Base-by-base conservation (phyloP, 768 basidiomycete species). In the Panaeolus papilionaceus region DNA sequence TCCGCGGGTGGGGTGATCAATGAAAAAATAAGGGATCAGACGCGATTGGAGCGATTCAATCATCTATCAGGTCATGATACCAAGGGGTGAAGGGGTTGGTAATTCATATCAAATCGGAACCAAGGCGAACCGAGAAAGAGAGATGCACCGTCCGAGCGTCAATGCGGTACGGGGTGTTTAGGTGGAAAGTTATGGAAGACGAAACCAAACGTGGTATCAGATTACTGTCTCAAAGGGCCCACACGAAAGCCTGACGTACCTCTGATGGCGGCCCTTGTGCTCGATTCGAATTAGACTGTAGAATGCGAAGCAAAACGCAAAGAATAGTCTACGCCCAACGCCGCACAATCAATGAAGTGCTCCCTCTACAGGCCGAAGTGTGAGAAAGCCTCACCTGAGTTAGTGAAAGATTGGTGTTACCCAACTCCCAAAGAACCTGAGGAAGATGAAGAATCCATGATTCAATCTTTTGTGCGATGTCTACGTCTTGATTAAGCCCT, bases 401-500 rank as follows among this genome's bases (percentile, higher is more conserved):
- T 4, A 85, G 79, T 1, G 76, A 71, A 18, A 85, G 74, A 74
- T 93, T 86, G 64, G 77, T 85, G 10, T 77, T 78, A 3, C 91
- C 91, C 10, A 92, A 77, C 76, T 98, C 96, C 96, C 96, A 98
- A 4, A 98, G 80, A 6, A 85, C 84, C 77, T 88, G 91, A 0
- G 96, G 94, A 51, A 98, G 84, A 70, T 92, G 88, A 33, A 84
- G 76, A 18, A 95, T 70, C 95, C 96, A 98, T 23, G 84, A 84
- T 63, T 83, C 79, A 44, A 91, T 77, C 63, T 78, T 81, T 38
- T 71, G 67, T 70, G 75, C 68, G 65, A 77, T 70, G 62, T 71
- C 74, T 61, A 70, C 64, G 61, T 73, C 72, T 9, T 71, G 66
- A 39, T 76, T 79, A 23, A 83, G 69, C 14, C 76, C 78, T 71